These are phyloP conservation scores for Ligustrum vulgare DNA, from an alignment of 257 asterid genomes.

Conservation along the genomic window DNA sequence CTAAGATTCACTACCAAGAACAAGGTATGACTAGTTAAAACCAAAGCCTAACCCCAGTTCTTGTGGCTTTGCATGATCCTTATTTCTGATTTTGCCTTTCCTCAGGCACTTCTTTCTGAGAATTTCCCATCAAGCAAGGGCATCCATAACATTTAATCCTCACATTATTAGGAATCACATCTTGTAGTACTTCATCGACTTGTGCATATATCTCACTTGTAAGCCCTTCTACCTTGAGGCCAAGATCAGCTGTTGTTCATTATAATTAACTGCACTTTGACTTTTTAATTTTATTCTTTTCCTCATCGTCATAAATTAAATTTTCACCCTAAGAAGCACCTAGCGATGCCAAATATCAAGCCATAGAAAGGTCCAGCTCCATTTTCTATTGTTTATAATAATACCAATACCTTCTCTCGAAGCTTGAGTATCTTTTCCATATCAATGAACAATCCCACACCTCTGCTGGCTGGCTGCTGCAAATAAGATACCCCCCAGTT, in stretches of 20 bases:
- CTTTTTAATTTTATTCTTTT: no score
- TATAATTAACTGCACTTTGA: neutral
- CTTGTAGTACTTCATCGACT: neutral
- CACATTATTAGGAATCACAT: neutral
- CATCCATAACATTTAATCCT: neutral
- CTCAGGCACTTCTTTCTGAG: neutral
- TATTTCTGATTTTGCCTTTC: neutral
- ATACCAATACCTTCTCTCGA: neutral
- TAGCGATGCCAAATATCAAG: neutral
- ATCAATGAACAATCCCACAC: neutral
- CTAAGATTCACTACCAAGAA: neutral
- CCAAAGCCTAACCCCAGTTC: neutral
- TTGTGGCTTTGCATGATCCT: neutral
- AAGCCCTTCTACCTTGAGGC: neutral
- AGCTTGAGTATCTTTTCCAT: neutral
- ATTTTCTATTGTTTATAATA: neutral
- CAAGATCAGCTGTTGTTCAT: neutral
- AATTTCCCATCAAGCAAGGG: neutral
- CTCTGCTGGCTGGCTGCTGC: neutral
- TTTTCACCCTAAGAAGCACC: neutral
- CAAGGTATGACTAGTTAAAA: neutral
- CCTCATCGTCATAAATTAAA: neutral
- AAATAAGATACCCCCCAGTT: neutral
- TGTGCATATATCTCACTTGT: neutral
- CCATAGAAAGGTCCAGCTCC: neutral